Conservation (phyloP, 2,329 filamentous ascomycete genomes). For the Fusarium praegraminearum region DNA sequence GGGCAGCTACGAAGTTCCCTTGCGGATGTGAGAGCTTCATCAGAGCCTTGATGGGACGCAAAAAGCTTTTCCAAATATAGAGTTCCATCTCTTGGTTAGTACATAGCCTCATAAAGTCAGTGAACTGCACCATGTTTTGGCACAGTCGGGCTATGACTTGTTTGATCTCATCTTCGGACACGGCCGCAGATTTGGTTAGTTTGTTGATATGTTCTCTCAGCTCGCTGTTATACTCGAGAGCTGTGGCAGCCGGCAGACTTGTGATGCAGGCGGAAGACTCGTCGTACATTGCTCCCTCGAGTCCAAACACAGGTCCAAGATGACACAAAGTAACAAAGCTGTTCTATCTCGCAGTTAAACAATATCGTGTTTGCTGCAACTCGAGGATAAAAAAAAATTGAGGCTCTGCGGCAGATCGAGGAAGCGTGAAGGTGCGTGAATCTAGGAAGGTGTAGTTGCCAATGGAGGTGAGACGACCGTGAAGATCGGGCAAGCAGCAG, state of each 20-base stretch:
- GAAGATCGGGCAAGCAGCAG: neutral
- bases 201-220: neutral
- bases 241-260: neutral
- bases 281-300: neutral
- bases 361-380: neutral
- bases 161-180: neutral
- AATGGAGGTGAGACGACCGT: neutral
- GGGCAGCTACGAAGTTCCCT: neutral
- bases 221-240: neutral
- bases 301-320: neutral
- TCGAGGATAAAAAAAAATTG: neutral
- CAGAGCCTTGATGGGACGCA: neutral
- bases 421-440: neutral
- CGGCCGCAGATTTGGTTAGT: neutral
- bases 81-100: neutral
- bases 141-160: neutral
- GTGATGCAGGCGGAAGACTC: neutral
- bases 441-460: neutral
- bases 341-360: neutral
- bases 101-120: rapidly evolving
- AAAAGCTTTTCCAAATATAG: neutral
- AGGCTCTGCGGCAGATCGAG: neutral
- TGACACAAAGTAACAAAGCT: neutral
- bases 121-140: neutral
- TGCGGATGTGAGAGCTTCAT: neutral